Base-by-base conservation (phyloP, 192 early-diverging fungal genomes). In the Backusella sp. region DNA sequence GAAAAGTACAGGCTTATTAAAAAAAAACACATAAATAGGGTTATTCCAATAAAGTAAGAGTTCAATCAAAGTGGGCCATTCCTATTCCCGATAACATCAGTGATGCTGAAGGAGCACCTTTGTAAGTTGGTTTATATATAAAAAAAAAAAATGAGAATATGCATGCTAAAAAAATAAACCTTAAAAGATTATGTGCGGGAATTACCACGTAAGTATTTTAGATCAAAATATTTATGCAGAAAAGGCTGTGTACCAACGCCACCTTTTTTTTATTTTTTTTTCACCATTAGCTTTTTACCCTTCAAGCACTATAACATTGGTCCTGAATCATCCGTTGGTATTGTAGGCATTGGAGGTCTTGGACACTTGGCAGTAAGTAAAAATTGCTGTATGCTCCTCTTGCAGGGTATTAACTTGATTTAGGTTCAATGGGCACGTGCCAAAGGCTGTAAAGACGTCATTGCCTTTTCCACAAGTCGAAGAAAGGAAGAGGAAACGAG, bases 121-220 rank as follows among this genome's bases (percentile, higher is more conserved):
- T 97, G 53, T 79, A 79, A 74, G 77, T 78, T 9, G 77, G 17
- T 26, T 35, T 21, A 6, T 72, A n/a, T 37, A 7, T 53, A 32
- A 32, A 32, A 0, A 32, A 32, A 3, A 32, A 32, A 3, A 3
- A n/a, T 62, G 9, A 62, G 7, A 56, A n/a, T 11, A 62, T 28
- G 26, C 11, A 62, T 11, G 3, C 17, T 23, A 59, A 59, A 62
- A 62, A 59, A 28, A 62, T 32, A 62, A 4, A 14, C n/a, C 3
- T 56, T 62, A 62, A 34, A 65, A 79, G 77, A 8, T 72, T 97
- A 68, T 97, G 95, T 80, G 94, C 94, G 35, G 95, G 94, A 28
- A 83, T 90, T 62, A 94, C 95, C 7, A 88, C 91, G 23, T 79
- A 79, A 70, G 66, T 0, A 0, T 46, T n/a, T 17, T 41, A 39